Conservation (phyloP, 345 rosid genomes). For the Eucalyptus virginea region DNA sequence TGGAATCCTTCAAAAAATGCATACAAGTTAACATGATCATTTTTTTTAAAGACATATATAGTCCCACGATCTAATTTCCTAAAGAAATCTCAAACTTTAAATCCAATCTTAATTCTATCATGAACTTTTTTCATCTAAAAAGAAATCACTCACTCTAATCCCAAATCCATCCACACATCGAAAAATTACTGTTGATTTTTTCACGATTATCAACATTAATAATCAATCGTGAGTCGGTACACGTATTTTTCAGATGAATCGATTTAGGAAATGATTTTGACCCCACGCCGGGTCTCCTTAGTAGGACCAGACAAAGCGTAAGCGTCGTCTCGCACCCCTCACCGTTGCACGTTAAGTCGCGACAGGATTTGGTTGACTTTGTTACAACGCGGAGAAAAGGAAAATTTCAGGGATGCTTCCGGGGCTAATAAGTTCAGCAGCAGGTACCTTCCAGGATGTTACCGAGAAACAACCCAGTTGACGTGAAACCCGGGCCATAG, state of each 20-base stretch:
- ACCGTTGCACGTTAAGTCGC: background rate
- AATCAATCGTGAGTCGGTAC: background rate
- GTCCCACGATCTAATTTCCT: too few relatives aligned
- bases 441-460: background rate
- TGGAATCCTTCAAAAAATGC: too few relatives aligned
- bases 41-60: too few relatives aligned
- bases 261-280: background rate
- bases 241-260: too few relatives aligned
- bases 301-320: background rate
- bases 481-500: background rate
- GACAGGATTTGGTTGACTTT: background rate
- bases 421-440: background rate
- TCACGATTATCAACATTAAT: too few relatives aligned
- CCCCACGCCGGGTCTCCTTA: background rate
- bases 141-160: too few relatives aligned
- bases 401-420: background rate
- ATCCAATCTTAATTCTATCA: fast-evolving
- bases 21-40: too few relatives aligned
- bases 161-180: too few relatives aligned
- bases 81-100: too few relatives aligned
- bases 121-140: too few relatives aligned
- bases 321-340: background rate
- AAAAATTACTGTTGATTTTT: too few relatives aligned
- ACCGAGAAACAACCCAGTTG: background rate
- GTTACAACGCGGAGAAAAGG: background rate